phyloP scores from a whole-genome alignment of 2,329 filamentous ascomycete species.

The Remersonia thermophila region DNA sequence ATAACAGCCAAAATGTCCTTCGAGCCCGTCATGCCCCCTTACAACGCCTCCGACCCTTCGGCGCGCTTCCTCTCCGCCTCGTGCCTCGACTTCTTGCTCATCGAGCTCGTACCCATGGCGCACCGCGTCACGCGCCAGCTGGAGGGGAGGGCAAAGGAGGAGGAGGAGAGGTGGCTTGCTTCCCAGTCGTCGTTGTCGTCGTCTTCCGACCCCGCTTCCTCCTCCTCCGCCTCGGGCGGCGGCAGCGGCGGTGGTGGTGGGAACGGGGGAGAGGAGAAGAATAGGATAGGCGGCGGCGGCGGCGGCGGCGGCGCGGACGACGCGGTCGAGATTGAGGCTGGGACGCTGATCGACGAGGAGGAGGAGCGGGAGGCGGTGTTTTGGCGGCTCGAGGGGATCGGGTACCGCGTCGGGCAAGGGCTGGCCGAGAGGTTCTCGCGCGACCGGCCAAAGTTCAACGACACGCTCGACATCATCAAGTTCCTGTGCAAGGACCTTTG shows the following conservation, averaged over 20 bases:
- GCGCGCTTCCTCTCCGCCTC: constrained; percentile 71
- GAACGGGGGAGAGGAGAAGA: neutral
- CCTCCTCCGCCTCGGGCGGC: neutral
- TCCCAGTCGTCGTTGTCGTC: constrained; percentile 1
- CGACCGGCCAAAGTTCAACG: constrained; percentile 76
- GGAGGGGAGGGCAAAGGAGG: constrained; percentile 31
- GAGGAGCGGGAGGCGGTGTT: constrained; percentile 77
- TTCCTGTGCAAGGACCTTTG: constrained; percentile 98
- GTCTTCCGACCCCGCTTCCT: neutral
- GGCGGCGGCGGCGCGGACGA: too few species aligned
- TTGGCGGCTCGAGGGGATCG: constrained; percentile 68
- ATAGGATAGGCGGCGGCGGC: too few species aligned
- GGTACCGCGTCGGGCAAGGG: constrained; percentile 86
- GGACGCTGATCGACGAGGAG: constrained; percentile 50
- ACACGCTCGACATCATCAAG: constrained; percentile 92
- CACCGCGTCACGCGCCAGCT: constrained; percentile 73
- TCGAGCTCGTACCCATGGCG: constrained; percentile 90
- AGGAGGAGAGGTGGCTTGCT: constrained; percentile 10
- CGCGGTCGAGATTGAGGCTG: constrained; percentile 1
- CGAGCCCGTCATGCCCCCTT: constrained; percentile 55
- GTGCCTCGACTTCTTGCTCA: constrained; percentile 86
- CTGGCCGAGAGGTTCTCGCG: constrained; percentile 79
- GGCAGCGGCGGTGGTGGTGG: neutral
- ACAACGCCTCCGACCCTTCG: constrained; percentile 59
- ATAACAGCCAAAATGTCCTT: constrained; percentile 48